Evolutionary conservation across 2,329 filamentous ascomycete genomes (phyloP).

Genomic region (Neofusicoccum ribis): DNA sequence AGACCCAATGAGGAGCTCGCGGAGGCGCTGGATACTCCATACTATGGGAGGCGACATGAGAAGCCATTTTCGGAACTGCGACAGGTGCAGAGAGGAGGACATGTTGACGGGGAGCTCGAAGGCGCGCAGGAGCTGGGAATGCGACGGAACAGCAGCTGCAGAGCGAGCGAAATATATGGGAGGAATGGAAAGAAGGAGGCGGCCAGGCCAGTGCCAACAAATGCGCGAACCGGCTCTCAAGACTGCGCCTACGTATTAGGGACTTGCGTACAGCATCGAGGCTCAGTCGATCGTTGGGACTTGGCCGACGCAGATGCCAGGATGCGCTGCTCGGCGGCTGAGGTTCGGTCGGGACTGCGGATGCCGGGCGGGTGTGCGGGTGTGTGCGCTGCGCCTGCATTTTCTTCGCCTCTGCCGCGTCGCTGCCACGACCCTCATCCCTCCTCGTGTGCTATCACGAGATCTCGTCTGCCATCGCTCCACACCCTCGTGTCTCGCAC

Average conservation of each 20-base stretch:
- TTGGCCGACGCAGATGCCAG: slow-evolving; percentile 12
- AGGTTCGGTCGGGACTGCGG: not conserved
- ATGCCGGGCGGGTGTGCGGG: not conserved
- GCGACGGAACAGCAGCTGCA: not conserved
- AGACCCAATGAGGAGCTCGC: slow-evolving; percentile 84
- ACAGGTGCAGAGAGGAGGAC: slow-evolving; percentile 56
- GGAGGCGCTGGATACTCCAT: slow-evolving; percentile 77
- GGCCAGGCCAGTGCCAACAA: not conserved
- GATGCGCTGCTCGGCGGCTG: not conserved
- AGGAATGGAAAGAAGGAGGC: not conserved
- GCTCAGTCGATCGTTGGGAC: slow-evolving; percentile 15
- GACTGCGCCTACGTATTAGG: slow-evolving; percentile 1
- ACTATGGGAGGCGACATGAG: slow-evolving; percentile 86
- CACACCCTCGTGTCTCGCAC: slow-evolving; percentile 6
- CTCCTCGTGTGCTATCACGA: slow-evolving; percentile 8
- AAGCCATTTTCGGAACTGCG: slow-evolving; percentile 70
- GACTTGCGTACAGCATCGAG: slow-evolving; percentile 10
- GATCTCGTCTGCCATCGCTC: not conserved
- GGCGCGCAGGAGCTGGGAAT: slow-evolving; percentile 8
- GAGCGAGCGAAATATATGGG: not conserved
- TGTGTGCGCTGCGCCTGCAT: not conserved
- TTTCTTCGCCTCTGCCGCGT: slow-evolving; percentile 5
- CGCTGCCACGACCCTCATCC: not conserved
- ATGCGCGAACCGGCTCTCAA: not conserved
- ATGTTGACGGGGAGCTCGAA: slow-evolving; percentile 12